These are phyloP conservation scores for Adenanthera pavonina DNA, from an alignment of 306 rosid species.

Conservation along the genomic window DNA sequence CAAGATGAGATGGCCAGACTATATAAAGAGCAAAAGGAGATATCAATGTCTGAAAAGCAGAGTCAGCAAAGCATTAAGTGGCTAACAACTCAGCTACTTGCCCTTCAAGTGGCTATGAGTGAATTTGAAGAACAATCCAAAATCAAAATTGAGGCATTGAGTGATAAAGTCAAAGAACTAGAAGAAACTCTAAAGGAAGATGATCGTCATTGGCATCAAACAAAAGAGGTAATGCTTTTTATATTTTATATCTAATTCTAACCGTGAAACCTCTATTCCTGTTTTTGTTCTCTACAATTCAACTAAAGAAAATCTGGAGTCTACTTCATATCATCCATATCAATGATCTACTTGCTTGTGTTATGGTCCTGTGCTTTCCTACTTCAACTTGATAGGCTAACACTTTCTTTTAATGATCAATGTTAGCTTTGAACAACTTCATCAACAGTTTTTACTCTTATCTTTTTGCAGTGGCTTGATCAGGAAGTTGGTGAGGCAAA, in stretches of 20 bases:
- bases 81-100: conserved; percentile 56
- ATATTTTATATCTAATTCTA: not conserved
- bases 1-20: conserved; percentile 79
- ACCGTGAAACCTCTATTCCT: not conserved
- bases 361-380: conserved; percentile 29
- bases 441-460: not conserved
- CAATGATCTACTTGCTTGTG: conserved; percentile 22
- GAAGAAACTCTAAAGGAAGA: conserved; percentile 66
- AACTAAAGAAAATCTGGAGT: not conserved
- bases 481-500: conserved; percentile 79
- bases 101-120: conserved; percentile 58
- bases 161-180: conserved; percentile 49
- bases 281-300: conserved; percentile 27
- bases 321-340: conserved; percentile 11
- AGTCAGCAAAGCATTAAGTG: conserved; percentile 58
- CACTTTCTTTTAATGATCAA: not conserved
- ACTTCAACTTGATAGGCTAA: conserved; percentile 21
- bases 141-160: conserved; percentile 61
- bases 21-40: conserved; percentile 65
- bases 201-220: conserved; percentile 57
- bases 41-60: conserved; percentile 61
- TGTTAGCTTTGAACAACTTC: conserved; percentile 27
- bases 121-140: conserved; percentile 66
- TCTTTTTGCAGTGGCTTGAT: conserved; percentile 65
- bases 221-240: conserved; percentile 62